phyloP scores from a whole-genome alignment of 2,329 filamentous ascomycete species.

The Aspergillus piperis region DNA sequence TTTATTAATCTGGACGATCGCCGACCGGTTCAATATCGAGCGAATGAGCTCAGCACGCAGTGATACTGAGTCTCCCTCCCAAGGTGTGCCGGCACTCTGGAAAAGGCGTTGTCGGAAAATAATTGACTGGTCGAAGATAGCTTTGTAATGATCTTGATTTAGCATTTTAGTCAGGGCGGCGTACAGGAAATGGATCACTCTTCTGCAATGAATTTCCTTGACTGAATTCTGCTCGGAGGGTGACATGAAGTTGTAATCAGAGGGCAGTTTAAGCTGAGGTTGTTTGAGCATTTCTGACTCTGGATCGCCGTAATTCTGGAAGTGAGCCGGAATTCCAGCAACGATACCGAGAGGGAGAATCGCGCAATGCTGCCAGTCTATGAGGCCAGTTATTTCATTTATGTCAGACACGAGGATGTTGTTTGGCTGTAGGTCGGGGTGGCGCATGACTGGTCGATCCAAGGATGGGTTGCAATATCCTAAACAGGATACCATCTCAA shows the following conservation, averaged over 20 bases:
- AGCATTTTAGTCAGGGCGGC: conserved; percentile 18
- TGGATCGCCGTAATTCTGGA: conserved; percentile 42
- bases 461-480: conserved; percentile 10
- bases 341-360: conserved; percentile 41
- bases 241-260: conserved; percentile 16
- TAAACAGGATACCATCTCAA: conserved; percentile 16
- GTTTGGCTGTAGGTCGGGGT: conserved; percentile 32
- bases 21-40: conserved; percentile 18
- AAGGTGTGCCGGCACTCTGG: conserved; percentile 20
- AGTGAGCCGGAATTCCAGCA: conserved; percentile 40
- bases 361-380: conserved; percentile 46
- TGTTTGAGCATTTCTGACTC: conserved; percentile 20
- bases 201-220: conserved; percentile 16
- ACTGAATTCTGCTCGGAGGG: conserved; percentile 4
- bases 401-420: conserved; percentile 34
- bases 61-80: conserved; percentile 28
- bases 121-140: conserved; percentile 16
- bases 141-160: conserved; percentile 23
- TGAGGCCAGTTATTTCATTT: conserved; percentile 38
- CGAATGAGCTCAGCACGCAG: conserved; percentile 28
- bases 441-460: conserved; percentile 22
- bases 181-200: conserved; percentile 27
- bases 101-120: conserved; percentile 22
- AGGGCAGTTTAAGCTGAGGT: conserved; percentile 14
- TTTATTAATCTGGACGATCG: neutral